Percentiles rank a stretch among this genome's conserved stretches.
Conservation (phyloP, 2,329 filamentous ascomycete species). For the Fusarium gaditjirri region DNA sequence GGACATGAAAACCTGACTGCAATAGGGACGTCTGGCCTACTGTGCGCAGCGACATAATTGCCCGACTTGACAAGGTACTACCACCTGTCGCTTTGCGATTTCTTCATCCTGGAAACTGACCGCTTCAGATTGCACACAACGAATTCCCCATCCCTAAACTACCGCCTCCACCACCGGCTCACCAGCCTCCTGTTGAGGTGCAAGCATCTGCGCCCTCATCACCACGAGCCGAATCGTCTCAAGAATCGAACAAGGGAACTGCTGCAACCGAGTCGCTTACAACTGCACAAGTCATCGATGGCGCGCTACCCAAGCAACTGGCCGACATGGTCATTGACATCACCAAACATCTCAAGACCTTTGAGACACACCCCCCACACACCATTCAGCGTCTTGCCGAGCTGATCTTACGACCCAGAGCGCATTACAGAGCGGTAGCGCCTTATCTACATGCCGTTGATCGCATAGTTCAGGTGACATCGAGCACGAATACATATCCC, state of each 20-base stretch:
- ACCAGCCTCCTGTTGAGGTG: conserved; percentile 54
- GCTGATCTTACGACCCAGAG: conserved; percentile 78
- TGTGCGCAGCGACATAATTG: conserved; percentile 72
- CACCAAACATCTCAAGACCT: conserved; percentile 71
- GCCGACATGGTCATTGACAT: conserved; percentile 71
- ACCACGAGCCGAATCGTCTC: conserved; percentile 56
- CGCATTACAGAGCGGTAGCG: conserved; percentile 83
- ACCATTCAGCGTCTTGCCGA: conserved; percentile 93
- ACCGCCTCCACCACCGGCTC: conserved; percentile 56
- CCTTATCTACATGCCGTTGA: conserved; percentile 92
- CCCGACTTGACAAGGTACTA: conserved; percentile 72
- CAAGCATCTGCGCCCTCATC: conserved; percentile 60
- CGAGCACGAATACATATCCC: conserved; percentile 81
- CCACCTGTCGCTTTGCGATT: background rate
- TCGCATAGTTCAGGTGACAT: conserved; percentile 90
- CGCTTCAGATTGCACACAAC: conserved; percentile 73
- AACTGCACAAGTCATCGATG: conserved; percentile 48
- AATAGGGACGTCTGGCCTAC: conserved; percentile 75
- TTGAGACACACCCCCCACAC: conserved; percentile 82
- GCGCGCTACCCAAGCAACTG: conserved; percentile 71
- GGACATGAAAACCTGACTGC: conserved; percentile 36
- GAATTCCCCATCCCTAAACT: conserved; percentile 78
- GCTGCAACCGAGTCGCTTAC: conserved; percentile 57
- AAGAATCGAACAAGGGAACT: conserved; percentile 77
- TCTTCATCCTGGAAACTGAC: background rate